Conservation (phyloP, 2,329 filamentous ascomycete species). For the Dactylonectria macrodidyma region DNA sequence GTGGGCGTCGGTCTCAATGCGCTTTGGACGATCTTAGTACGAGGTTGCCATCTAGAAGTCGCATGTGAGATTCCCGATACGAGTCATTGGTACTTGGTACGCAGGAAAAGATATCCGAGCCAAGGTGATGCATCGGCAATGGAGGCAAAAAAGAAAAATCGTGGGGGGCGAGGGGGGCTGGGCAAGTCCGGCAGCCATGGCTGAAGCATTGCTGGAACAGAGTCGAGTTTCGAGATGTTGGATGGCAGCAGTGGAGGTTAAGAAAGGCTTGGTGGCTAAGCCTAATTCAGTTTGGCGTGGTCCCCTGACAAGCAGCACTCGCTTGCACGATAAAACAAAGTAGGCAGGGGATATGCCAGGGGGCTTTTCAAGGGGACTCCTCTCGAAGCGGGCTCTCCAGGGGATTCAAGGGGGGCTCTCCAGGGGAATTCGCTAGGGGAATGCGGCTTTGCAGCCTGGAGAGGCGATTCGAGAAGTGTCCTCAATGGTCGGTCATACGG, state of each 20-base stretch:
- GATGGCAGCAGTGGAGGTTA: slow-evolving; percentile 43
- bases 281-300: slow-evolving; percentile 26
- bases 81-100: not conserved
- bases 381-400: not conserved
- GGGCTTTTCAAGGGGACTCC: not conserved
- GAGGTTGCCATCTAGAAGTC: not conserved
- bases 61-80: not conserved
- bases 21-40: not conserved
- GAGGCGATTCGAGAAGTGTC: slow-evolving; percentile 1
- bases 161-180: not conserved
- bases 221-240: slow-evolving; percentile 59
- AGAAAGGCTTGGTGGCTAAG: slow-evolving; percentile 27
- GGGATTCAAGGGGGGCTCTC: not conserved
- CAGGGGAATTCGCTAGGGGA: not conserved
- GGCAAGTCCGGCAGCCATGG: slow-evolving; percentile 25
- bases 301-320: slow-evolving; percentile 28
- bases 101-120: not conserved
- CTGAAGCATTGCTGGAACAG: slow-evolving; percentile 66
- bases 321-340: slow-evolving; percentile 41
- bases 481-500: slow-evolving; percentile 25
- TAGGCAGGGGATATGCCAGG: slow-evolving; percentile 29
- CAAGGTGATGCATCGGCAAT: not conserved
- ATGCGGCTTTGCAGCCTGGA: not conserved
- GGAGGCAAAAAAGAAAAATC: slow-evolving; percentile 9
- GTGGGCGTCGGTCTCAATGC: slow-evolving; percentile 10